Evolutionary conservation across 2,329 filamentous ascomycete species (phyloP), one percentile per base, ranked within the genome.

Genomic region (Endoconidiophora polonica): DNA sequence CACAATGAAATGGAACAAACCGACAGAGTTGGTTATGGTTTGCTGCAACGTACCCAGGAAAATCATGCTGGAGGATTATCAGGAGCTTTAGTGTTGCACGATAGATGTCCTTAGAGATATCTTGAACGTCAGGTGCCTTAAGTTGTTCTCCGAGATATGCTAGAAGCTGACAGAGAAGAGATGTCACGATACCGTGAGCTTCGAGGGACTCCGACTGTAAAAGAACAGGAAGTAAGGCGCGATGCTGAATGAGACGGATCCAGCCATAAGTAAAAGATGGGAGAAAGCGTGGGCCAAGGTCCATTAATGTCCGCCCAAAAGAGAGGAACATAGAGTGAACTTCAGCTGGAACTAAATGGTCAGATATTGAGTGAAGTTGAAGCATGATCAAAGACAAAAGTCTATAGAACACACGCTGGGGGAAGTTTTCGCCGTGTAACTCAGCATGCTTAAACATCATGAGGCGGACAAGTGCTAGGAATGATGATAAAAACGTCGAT

Each of bases 51-150:
- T 94, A 98, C 51, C 95, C 87, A 0, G 90, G 84, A 64, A 86
- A 96, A 63, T 98, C 91, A 60, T 96, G 91, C 57, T 94, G 85
- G 48, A 98, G 69, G 48, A 94, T 75, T 33, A 94, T 69, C 49
- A 96, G 68, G 53, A 95, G 76, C 60, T 93, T 87, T 44, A 94
- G 68, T 1, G 84, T 77, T 6, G 82, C 86, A 54, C 86, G 81
- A 63, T 94, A 95, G 54, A 94, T 77, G 49, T 90, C 85, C 61
- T 86, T 88, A 33, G 81, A 77, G 46, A 84, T 73, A 33, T 77
- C 70, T 3, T 79, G 72, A 14, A 86, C 73, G 52, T 79, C 79
- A 24, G 80, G 68, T 7, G 79, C 74, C 64, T 90, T 91, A 56
- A 94, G 70, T 54, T 91, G 75, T 56, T 90, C 81, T 26, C 84